Percentiles rank a stretch among this genome's conserved stretches.
Evolutionary conservation across 441 rosid genomes (phyloP).

Genomic region (Erodium moschatum): DNA sequence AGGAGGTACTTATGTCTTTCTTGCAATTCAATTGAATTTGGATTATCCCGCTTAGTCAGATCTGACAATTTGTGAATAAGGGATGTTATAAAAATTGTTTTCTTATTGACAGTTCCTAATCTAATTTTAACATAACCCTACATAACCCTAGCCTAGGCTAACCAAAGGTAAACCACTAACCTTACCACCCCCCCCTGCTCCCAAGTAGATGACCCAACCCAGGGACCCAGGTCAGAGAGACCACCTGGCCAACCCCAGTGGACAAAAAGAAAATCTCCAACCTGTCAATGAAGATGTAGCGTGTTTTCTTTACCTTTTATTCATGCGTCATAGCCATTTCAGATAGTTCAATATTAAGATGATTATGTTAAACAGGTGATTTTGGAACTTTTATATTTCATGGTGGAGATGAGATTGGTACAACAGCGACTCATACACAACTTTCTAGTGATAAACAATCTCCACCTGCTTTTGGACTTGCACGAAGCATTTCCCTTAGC

Average conservation of each 20-base stretch:
- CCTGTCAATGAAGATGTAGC: neutral
- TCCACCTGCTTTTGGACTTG: constrained; percentile 27
- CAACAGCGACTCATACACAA: constrained; percentile 25
- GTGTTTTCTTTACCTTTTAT: constrained; percentile 8
- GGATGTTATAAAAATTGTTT: neutral
- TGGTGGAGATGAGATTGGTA: constrained; percentile 46
- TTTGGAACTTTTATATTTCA: constrained; percentile 79
- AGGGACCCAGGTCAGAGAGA: too few species aligned
- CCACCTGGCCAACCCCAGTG: too few species aligned
- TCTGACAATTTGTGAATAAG: neutral
- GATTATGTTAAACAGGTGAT: constrained; percentile 42
- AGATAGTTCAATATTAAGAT: neutral
- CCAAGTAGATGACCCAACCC: too few species aligned
- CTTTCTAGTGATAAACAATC: constrained; percentile 30
- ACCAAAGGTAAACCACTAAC: too few species aligned
- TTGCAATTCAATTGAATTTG: constrained; percentile 18
- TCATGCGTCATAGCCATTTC: neutral
- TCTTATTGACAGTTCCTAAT: too few species aligned
- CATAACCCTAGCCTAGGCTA: too few species aligned
- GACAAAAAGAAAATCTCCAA: neutral
- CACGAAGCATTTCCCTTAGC: constrained; percentile 30
- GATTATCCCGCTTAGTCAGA: neutral
- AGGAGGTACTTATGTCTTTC: constrained; percentile 43
- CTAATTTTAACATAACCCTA: too few species aligned
- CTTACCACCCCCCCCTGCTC: too few species aligned